Evolutionary conservation across 129 eudicot genomes (phyloP).

Genomic region (Helichrysum umbraculigerum): DNA sequence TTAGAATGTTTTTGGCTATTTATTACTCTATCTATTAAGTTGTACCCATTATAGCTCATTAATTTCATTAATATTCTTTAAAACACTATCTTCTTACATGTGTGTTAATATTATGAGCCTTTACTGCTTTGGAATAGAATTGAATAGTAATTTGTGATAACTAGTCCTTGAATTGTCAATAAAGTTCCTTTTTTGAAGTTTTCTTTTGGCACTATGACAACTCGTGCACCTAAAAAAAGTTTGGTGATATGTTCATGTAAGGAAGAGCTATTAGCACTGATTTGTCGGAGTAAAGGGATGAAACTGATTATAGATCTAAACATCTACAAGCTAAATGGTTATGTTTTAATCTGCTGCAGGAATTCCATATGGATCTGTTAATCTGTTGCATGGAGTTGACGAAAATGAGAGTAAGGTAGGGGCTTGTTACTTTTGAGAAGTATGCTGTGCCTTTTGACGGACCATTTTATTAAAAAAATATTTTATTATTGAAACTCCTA

Average conservation of each 20-base stretch:
- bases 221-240: background rate
- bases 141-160: background rate
- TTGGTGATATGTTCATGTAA: background rate
- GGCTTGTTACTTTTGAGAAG: constrained; percentile 22
- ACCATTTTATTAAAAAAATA: background rate
- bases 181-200: background rate
- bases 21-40: background rate
- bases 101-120: constrained; percentile 5
- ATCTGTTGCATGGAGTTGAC: constrained; percentile 88
- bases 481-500: background rate
- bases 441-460: background rate
- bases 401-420: constrained; percentile 93
- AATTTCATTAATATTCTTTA: background rate
- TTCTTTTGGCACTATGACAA: background rate
- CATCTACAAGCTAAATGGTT: background rate
- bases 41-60: background rate
- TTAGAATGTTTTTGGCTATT: background rate
- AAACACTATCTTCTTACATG: background rate
- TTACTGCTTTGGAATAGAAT: constrained; percentile 15
- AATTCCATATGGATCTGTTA: constrained; percentile 97
- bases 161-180: background rate
- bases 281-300: background rate
- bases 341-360: constrained; percentile 53
- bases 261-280: background rate
- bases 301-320: background rate